These are phyloP conservation scores for Citrus sp. DNA, from an alignment of 345 rosid genomes.

Conservation along the genomic window DNA sequence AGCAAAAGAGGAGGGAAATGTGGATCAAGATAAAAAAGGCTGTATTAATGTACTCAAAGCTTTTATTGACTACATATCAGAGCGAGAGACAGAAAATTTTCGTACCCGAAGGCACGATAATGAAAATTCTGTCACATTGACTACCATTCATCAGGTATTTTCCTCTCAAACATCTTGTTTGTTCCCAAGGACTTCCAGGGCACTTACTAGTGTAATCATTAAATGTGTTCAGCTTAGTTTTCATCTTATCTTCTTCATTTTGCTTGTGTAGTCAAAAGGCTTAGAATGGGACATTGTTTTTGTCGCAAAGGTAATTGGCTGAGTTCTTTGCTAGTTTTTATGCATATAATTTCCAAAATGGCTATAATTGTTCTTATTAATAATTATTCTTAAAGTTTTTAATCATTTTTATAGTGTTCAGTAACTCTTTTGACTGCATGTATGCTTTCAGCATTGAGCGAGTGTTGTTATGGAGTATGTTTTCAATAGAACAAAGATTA, in stretches of 20 bases:
- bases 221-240: conserved; percentile 1
- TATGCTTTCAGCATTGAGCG: neutral
- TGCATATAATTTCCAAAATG: neutral
- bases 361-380: neutral
- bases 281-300: conserved; percentile 95
- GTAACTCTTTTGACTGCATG: neutral
- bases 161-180: conserved; percentile 9
- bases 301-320: conserved; percentile 70
- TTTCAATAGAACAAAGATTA: too few species aligned
- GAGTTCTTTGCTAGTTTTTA: conserved; percentile 5
- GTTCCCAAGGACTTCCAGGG: conserved; percentile 1
- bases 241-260: conserved; percentile 11
- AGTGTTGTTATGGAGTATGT: neutral
- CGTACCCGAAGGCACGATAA: conserved; percentile 67
- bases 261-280: conserved; percentile 84
- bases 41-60: conserved; percentile 49
- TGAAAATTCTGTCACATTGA: conserved; percentile 78
- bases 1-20: conserved; percentile 33
- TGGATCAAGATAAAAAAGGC: conserved; percentile 44
- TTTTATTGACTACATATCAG: conserved; percentile 57
- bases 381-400: neutral
- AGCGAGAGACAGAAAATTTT: conserved; percentile 75
- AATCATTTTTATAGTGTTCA: neutral
- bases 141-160: conserved; percentile 94
- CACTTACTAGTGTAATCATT: neutral